Evolutionary conservation across 164 flowering plant genomes (phyloP), one percentile per base, ranked within the genome.

Genomic region (Magnolia kwangsiensis): DNA sequence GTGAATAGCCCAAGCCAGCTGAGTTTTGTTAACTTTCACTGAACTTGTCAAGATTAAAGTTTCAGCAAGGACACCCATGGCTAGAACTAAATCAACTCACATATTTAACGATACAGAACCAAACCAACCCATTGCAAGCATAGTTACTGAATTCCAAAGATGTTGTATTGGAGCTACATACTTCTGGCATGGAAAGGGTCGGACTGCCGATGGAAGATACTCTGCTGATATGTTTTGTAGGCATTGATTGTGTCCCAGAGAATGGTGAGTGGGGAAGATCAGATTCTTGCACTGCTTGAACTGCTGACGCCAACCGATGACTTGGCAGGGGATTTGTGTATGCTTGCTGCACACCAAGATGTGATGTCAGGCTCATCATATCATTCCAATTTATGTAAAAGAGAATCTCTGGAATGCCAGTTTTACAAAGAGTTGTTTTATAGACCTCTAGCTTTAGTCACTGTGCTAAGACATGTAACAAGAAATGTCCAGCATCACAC

Each of bases 221-320:
- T 11, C 83, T 37, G 68, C 75, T 89, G 83, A 85, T 83, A 82
- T 85, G 90, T 77, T 94, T 94, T 61, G 95, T 75, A 14, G 93
- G 86, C 90, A 90, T 78, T 64, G 94, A 84, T 55, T 94, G 98
- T 51, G 90, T 76, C 14, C 80, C 82, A 27, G 89, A 84, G 78
- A 94, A 94, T 19, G 90, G 93, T 72, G 97, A 93, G 79, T 89
- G 92, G 1, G 89, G 80, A 79, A 85, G 78, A 79, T 94, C 98
- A 79, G 90, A 78, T 78, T 94, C 99, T 77, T 93, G 87, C 20
- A 77, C 82, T 70, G 91, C 81, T 74, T 87, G 98, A 75, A 79
- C 87, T 73, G 84, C 77, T 76, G 95, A 86, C n/a, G 92, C 83
- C 87, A 89, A 82, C 80, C 89, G 79, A 72, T 86, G 74, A 80